Percentiles rank a stretch among this genome's conserved stretches.
Evolutionary conservation across 1,284 basidiomycete species (phyloP).

Genomic region (Vanrija sp.): DNA sequence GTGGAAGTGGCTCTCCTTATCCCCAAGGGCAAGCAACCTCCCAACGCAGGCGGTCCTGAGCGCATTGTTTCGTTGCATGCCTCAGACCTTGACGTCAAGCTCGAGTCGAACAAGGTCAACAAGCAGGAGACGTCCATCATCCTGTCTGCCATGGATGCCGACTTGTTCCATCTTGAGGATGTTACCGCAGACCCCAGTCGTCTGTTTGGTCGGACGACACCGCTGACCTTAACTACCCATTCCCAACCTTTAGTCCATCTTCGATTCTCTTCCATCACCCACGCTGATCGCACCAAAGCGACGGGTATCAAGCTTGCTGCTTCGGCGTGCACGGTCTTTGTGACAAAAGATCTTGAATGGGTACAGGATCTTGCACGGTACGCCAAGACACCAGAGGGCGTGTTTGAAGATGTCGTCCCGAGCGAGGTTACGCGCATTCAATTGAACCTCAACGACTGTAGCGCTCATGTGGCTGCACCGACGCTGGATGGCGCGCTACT

Average conservation of each 20-base stretch:
- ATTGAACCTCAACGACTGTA: slow-evolving; percentile 65
- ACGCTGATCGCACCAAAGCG: slow-evolving; percentile 71
- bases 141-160: slow-evolving; percentile 61
- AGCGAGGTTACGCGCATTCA: slow-evolving; percentile 75
- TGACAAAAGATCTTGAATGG: slow-evolving; percentile 65
- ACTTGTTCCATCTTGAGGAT: slow-evolving; percentile 43
- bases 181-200: slow-evolving; percentile 5
- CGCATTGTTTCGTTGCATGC: slow-evolving; percentile 48
- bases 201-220: slow-evolving; percentile 35
- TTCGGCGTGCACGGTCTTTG: slow-evolving; percentile 62
- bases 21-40: slow-evolving; percentile 15
- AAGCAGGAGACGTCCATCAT: slow-evolving; percentile 69
- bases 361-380: slow-evolving; percentile 63
- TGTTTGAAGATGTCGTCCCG: slow-evolving; percentile 89
- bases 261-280: slow-evolving; percentile 62
- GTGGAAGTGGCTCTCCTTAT: slow-evolving; percentile 30
- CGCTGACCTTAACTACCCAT: slow-evolving; percentile 30
- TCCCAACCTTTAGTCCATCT: slow-evolving; percentile 57
- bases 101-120: slow-evolving; percentile 56
- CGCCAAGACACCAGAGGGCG: slow-evolving; percentile 81
- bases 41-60: slow-evolving; percentile 7
- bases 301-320: slow-evolving; percentile 66
- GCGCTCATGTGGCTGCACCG: slow-evolving; percentile 61
- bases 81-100: slow-evolving; percentile 61
- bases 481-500: slow-evolving; percentile 63